Evolutionary conservation across 2,329 filamentous ascomycete species (phyloP).

Genomic region (Chalaropsis ovoidea): DNA sequence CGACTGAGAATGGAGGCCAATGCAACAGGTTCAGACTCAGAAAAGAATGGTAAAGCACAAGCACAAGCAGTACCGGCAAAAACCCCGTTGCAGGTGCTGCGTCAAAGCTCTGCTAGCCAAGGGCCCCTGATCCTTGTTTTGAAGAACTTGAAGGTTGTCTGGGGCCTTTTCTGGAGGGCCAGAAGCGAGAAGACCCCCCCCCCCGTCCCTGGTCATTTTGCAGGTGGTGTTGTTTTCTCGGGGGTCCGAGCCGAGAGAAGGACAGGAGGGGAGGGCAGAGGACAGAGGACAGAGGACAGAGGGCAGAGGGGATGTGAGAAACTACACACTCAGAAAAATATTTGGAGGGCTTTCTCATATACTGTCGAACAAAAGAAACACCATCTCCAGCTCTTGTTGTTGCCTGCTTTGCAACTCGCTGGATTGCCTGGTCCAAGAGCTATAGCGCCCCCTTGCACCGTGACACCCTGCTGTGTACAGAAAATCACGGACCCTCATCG

Average conservation of each 20-base stretch:
- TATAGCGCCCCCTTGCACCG: neutral
- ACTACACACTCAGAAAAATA: no score
- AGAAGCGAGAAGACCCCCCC: conserved; percentile 13
- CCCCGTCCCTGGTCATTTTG: conserved; percentile 15
- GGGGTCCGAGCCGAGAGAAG: conserved; percentile 1
- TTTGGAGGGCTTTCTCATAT: no score
- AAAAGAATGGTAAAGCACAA: neutral
- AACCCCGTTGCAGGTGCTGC: conserved; percentile 5
- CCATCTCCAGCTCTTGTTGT: neutral
- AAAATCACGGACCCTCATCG: neutral
- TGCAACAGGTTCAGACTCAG: conserved; percentile 7
- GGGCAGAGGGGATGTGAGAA: neutral
- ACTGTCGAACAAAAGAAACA: no score
- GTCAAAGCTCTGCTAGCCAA: conserved; percentile 11
- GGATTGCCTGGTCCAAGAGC: neutral
- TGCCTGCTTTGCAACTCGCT: neutral
- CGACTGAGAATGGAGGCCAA: conserved; percentile 3
- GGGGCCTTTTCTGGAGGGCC: conserved; percentile 8
- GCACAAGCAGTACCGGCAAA: conserved; percentile 5
- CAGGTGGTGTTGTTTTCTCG: conserved; percentile 12
- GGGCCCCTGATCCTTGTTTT: conserved; percentile 9
- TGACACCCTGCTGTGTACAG: neutral
- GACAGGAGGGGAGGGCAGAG: neutral
- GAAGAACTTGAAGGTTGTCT: conserved; percentile 15
- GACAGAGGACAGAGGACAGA: neutral